A percentile compares a stretch with the other conserved stretches of the same genome.
phyloP scores from a whole-genome alignment of 768 basidiomycete genomes.

The Candolleomyces eurysporus region DNA sequence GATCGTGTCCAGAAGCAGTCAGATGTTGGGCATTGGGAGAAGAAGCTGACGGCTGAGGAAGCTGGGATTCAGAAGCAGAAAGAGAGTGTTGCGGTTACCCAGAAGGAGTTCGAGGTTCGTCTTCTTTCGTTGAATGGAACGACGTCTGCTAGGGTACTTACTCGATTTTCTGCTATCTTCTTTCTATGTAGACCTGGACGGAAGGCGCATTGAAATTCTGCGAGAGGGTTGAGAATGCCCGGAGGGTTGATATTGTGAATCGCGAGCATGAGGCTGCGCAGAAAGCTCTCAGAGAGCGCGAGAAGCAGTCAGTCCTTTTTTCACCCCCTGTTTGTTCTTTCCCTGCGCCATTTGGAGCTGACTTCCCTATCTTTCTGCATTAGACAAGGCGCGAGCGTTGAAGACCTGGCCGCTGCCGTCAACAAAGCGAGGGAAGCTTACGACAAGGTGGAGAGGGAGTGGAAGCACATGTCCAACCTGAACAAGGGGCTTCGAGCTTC shows the following conservation, averaged over 20 bases:
- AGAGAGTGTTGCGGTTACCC: conserved; percentile 44
- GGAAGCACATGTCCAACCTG: conserved; percentile 60
- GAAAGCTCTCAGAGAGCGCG: conserved; percentile 63
- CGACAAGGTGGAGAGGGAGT: conserved; percentile 57
- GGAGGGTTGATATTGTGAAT: conserved; percentile 55
- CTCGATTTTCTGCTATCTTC: too few relatives aligned
- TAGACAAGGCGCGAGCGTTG: conserved; percentile 76
- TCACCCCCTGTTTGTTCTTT: not conserved
- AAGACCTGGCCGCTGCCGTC: conserved; percentile 72
- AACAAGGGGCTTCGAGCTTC: conserved; percentile 55
- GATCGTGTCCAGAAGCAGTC: conserved; percentile 51
- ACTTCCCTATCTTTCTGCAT: not conserved
- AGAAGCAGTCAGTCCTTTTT: conserved; percentile 46
- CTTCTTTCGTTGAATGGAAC: not conserved
- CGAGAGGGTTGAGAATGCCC: conserved; percentile 52
- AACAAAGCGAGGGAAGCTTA: conserved; percentile 60
- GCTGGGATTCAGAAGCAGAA: conserved; percentile 44
- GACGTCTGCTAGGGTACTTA: not conserved
- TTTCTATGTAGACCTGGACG: conserved; percentile 55
- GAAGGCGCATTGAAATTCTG: conserved; percentile 63
- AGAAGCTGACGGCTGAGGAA: conserved; percentile 53
- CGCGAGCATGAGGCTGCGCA: conserved; percentile 62
- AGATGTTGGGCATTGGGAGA: conserved; percentile 42
- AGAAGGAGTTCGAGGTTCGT: conserved; percentile 63
- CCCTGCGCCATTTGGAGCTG: conserved; percentile 7